These are phyloP conservation scores for Zancudomyces culisetae DNA, from an alignment of 371 early-diverging fungal species.

Conservation along the genomic window DNA sequence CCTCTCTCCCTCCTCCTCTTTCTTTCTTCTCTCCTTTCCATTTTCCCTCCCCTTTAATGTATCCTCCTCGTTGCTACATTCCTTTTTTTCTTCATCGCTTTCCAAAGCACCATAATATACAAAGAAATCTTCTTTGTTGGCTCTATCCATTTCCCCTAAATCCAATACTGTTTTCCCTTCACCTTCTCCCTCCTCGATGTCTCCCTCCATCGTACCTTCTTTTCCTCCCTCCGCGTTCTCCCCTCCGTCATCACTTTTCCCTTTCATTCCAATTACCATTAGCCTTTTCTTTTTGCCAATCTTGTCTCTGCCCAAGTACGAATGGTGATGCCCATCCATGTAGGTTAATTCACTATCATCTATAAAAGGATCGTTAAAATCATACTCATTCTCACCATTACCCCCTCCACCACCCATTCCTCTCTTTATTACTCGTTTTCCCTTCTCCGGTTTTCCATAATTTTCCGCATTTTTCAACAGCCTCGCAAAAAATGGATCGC, in stretches of 20 bases:
- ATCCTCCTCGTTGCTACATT: background rate
- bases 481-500: slow-evolving; percentile 28
- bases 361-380: slow-evolving; percentile 29
- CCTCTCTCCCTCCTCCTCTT: background rate
- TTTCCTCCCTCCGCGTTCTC: too few species aligned
- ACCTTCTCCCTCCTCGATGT: background rate
- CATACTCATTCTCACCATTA: slow-evolving; percentile 24
- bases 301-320: background rate
- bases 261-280: background rate
- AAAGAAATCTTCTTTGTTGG: slow-evolving; percentile 21
- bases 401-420: background rate
- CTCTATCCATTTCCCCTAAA: slow-evolving; percentile 9
- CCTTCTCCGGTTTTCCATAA: slow-evolving; percentile 13
- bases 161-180: slow-evolving; percentile 9
- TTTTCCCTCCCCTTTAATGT: background rate
- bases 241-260: background rate
- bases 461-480: slow-evolving; percentile 25
- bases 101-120: slow-evolving; percentile 24
- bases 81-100: slow-evolving; percentile 10
- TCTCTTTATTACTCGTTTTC: background rate
- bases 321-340: slow-evolving; percentile 22
- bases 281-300: background rate
- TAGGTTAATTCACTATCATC: slow-evolving; percentile 30
- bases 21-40: background rate
- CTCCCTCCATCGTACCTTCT: too few species aligned